Percentiles rank a stretch among this genome's conserved stretches.
Evolutionary conservation across 805 yeast species (phyloP).

Genomic region (Brettanomyces naardenensis): DNA sequence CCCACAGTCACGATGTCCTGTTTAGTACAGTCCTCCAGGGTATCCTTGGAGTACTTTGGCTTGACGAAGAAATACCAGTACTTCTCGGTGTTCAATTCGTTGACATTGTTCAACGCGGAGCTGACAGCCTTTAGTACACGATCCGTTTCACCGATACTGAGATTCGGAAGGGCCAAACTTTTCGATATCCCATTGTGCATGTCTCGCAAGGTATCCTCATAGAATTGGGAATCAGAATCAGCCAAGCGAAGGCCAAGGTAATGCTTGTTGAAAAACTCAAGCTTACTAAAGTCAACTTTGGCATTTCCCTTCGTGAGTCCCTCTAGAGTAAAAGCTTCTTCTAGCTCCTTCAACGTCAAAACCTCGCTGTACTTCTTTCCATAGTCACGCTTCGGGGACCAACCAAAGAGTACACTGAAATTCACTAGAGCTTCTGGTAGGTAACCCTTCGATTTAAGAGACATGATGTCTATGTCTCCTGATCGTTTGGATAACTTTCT

Average conservation of each 20-base stretch:
- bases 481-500: slow-evolving; percentile 81
- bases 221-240: slow-evolving; percentile 23
- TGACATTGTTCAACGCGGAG: slow-evolving; percentile 41
- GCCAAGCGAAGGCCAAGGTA: slow-evolving; percentile 43
- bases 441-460: slow-evolving; percentile 51
- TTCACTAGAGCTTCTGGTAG: slow-evolving; percentile 84
- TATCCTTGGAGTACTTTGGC: slow-evolving; percentile 23
- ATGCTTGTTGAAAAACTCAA: slow-evolving; percentile 68
- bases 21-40: slow-evolving; percentile 9
- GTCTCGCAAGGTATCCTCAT: slow-evolving; percentile 30
- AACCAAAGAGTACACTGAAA: slow-evolving; percentile 85
- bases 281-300: slow-evolving; percentile 74
- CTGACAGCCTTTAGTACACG: slow-evolving; percentile 37
- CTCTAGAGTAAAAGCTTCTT: slow-evolving; percentile 49
- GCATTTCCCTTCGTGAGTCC: slow-evolving; percentile 90
- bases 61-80: slow-evolving; percentile 43
- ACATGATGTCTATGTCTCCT: slow-evolving; percentile 69
- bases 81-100: slow-evolving; percentile 38
- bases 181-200: slow-evolving; percentile 4
- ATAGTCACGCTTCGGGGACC: slow-evolving; percentile 70
- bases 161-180: slow-evolving; percentile 6
- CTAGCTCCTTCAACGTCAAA: slow-evolving; percentile 43
- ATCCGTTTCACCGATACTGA: slow-evolving; percentile 26
- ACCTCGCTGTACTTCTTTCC: slow-evolving; percentile 46
- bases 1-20: slow-evolving; percentile 9